Evolutionary conservation across 2,329 filamentous ascomycete genomes (phyloP).

Genomic region (Hypoxylon sp.): DNA sequence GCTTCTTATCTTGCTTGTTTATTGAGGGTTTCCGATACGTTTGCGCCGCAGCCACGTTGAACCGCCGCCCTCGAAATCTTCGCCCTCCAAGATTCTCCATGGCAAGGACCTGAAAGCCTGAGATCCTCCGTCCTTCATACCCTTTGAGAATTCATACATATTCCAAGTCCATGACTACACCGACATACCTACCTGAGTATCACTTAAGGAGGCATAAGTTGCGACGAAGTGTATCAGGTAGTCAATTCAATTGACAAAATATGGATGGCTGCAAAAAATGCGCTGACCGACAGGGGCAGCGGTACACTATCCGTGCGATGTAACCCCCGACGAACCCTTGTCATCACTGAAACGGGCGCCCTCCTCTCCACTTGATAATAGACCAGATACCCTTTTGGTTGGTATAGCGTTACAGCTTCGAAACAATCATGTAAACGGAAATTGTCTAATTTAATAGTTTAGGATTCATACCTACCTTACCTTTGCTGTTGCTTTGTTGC

Average conservation of each 20-base stretch:
- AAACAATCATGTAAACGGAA: neutral
- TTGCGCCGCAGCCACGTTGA: neutral
- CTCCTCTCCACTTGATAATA: neutral
- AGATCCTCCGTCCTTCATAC: neutral
- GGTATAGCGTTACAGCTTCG: conserved; percentile 5
- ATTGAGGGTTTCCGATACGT: neutral
- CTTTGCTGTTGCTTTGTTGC: neutral
- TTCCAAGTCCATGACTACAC: neutral
- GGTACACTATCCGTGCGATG: conserved; percentile 9
- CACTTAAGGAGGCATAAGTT: neutral
- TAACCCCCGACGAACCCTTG: conserved; percentile 12
- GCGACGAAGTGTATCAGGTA: neutral
- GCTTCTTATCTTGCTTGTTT: neutral
- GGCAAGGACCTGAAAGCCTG: conserved; percentile 29
- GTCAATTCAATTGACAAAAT: neutral
- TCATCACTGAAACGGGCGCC: conserved; percentile 22
- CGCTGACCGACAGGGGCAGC: conserved; percentile 13
- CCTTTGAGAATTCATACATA: conserved; percentile 8
- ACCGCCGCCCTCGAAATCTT: neutral
- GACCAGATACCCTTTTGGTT: conserved; percentile 1
- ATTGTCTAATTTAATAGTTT: neutral
- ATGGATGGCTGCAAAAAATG: neutral
- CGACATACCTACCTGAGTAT: neutral
- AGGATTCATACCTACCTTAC: neutral
- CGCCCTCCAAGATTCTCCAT: conserved; percentile 7